Evolutionary conservation across 495 filamentous ascomycete species (phyloP), one percentile per base, ranked within the genome.

Genomic region (Talaromyces ruber): DNA sequence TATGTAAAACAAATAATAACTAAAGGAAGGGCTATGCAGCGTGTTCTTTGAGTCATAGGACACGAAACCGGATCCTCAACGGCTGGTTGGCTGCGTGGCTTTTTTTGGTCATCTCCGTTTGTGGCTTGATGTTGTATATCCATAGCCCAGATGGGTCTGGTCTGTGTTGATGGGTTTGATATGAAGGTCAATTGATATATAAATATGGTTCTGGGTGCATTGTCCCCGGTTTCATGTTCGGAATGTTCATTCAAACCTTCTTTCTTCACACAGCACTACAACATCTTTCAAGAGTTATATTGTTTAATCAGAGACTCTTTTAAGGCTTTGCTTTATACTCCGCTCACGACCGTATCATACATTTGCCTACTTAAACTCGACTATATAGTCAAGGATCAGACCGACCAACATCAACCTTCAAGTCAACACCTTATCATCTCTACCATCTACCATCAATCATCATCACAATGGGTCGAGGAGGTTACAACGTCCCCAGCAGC

Each of bases 381-480:
- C 43, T 39, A 47, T 47, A 47, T 47, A 47, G 18, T 8, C 43
- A 5, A 39, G 34, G 43, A 47, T 9, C 43, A 21, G 43, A 47
- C 43, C 43, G 18, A 47, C 18, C 14, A 28, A 60, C 34, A 24
- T 28, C 58, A 50, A 61, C 26, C 45, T 50, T 37, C 29, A 37
- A 37, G 4, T 56, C 26, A 29, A 29, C 22, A 37, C 34, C 24
- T 56, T 18, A 16, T 12, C 28, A 37, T 52, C 50, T 29, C 25
- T 34, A 34, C n/a, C 6, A 21, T 37, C 1, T 53, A 21, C 11
- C 14, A 53, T 30, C 47, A 51, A n/a, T 24, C 24, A 59, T 14
- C 59, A 28, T 56, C 26, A 62, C 63, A 65, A 70, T 70, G 68
- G 68, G 68, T 50, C 61, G 68, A 65, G 68, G 68, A 18, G 68